phyloP scores from a whole-genome alignment of 805 yeast genomes.

The Candida golubevii region DNA sequence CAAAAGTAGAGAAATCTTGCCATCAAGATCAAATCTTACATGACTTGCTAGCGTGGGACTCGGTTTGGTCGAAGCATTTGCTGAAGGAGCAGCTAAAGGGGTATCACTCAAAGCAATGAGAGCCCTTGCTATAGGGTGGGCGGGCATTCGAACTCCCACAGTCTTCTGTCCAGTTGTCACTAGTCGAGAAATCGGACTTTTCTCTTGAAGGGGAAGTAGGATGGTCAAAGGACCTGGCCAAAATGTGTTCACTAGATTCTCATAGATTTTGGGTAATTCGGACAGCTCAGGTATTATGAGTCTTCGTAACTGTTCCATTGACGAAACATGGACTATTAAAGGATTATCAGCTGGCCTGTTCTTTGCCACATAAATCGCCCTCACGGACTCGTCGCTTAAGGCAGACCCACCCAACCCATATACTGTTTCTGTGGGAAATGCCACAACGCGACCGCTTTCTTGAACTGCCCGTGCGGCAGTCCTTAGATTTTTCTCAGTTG shows the following conservation, averaged over 20 bases:
- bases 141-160: slow-evolving; percentile 88
- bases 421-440: slow-evolving; percentile 96
- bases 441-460: slow-evolving; percentile 50
- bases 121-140: slow-evolving; percentile 86
- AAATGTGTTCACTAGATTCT: slow-evolving; percentile 56
- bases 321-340: slow-evolving; percentile 82
- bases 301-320: slow-evolving; percentile 64
- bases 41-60: slow-evolving; percentile 89
- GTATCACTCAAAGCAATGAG: slow-evolving; percentile 77
- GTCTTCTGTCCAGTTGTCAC: slow-evolving; percentile 89
- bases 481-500: slow-evolving; percentile 46
- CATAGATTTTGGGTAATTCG: slow-evolving; percentile 65
- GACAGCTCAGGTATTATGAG: slow-evolving; percentile 46
- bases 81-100: slow-evolving; percentile 97
- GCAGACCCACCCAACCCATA: slow-evolving; percentile 94
- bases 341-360: slow-evolving; percentile 96
- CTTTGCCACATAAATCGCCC: slow-evolving; percentile 78
- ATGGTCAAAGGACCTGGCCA: slow-evolving; percentile 99
- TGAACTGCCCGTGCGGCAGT: slow-evolving; percentile 40
- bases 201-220: slow-evolving; percentile 55
- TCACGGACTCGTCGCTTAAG: slow-evolving; percentile 65
- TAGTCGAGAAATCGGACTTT: slow-evolving; percentile 55
- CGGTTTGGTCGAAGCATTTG: slow-evolving; percentile 93
- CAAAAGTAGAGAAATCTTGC: slow-evolving; percentile 74
- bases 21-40: slow-evolving; percentile 74